Percentiles rank a stretch among this genome's conserved stretches.
phyloP scores from a whole-genome alignment of 2,329 filamentous ascomycete genomes.

The Aspergillus brunneoviolaceus region DNA sequence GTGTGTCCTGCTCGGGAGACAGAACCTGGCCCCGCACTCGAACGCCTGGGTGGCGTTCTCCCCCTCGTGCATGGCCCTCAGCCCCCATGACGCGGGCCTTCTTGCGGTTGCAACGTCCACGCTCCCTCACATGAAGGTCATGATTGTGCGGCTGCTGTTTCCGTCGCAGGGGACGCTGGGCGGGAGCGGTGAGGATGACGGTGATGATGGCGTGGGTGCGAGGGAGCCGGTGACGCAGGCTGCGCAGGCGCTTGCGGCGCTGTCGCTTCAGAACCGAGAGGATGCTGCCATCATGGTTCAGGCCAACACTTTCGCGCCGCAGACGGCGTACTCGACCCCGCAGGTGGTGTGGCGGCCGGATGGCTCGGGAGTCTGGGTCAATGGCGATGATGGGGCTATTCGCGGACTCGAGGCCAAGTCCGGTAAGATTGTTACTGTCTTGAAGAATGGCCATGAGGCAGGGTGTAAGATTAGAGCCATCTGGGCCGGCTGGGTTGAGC shows the following conservation, averaged over 20 bases:
- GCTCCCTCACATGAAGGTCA: conserved; percentile 62
- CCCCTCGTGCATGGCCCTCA: conserved; percentile 57
- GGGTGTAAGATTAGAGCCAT: conserved; percentile 60
- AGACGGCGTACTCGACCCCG: conserved; percentile 64
- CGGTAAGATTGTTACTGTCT: conserved; percentile 54
- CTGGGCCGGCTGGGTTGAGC: conserved; percentile 52
- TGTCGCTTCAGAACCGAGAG: conserved; percentile 56
- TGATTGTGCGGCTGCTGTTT: conserved; percentile 59
- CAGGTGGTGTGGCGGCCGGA: conserved; percentile 62
- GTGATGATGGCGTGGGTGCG: not conserved
- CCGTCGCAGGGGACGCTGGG: conserved; percentile 34
- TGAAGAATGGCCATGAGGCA: conserved; percentile 55
- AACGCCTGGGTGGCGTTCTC: conserved; percentile 66
- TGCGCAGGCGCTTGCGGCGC: conserved; percentile 52
- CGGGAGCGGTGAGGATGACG: not conserved
- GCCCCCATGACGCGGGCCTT: conserved; percentile 55
- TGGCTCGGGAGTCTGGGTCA: conserved; percentile 63
- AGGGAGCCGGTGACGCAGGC: conserved; percentile 45
- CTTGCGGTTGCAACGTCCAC: conserved; percentile 61
- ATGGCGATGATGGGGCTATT: conserved; percentile 63
- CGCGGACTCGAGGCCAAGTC: conserved; percentile 59
- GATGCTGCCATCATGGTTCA: conserved; percentile 61
- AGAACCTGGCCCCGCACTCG: conserved; percentile 62
- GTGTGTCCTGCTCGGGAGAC: conserved; percentile 51
- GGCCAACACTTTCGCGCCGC: conserved; percentile 60